phyloP scores from a whole-genome alignment of 257 asterid genomes.

The Plantago elongata region DNA sequence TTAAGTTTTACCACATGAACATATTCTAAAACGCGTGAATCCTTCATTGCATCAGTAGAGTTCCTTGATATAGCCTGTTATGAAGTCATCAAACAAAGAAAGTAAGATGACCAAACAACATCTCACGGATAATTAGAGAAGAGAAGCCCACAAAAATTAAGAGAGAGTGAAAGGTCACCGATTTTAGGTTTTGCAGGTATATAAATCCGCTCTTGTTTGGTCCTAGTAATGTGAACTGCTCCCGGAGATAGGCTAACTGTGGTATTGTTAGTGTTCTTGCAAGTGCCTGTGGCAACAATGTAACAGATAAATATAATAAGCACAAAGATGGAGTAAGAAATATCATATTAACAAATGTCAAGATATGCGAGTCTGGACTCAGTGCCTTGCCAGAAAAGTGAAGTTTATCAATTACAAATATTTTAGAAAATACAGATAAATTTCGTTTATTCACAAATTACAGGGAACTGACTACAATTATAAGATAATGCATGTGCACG shows the following conservation, averaged over 20 bases:
- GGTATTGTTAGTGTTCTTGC: slow-evolving; percentile 76
- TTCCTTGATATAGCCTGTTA: slow-evolving; percentile 60
- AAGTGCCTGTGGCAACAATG: slow-evolving; percentile 53
- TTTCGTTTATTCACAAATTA: too few species aligned
- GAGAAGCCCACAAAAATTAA: not conserved
- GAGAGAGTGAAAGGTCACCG: slow-evolving; percentile 33
- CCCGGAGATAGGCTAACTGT: slow-evolving; percentile 82
- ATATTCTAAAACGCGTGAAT: slow-evolving; percentile 80
- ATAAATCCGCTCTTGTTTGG: slow-evolving; percentile 82
- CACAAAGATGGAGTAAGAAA: not conserved
- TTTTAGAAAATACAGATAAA: too few species aligned
- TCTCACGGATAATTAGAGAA: too few species aligned
- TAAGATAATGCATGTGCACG: too few species aligned
- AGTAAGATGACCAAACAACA: not conserved
- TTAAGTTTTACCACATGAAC: slow-evolving; percentile 53
- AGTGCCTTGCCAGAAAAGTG: too few species aligned
- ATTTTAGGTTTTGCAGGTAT: slow-evolving; percentile 66
- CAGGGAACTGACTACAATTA: too few species aligned
- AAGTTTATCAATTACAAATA: too few species aligned
- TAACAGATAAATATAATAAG: not conserved
- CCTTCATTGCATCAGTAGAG: slow-evolving; percentile 89
- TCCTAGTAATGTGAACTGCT: slow-evolving; percentile 75
- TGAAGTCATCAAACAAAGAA: not conserved
- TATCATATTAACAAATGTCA: not conserved
- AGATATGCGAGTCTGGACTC: not conserved